Evolutionary conservation across 345 rosid genomes (phyloP).

Genomic region (Brassica rapa): DNA sequence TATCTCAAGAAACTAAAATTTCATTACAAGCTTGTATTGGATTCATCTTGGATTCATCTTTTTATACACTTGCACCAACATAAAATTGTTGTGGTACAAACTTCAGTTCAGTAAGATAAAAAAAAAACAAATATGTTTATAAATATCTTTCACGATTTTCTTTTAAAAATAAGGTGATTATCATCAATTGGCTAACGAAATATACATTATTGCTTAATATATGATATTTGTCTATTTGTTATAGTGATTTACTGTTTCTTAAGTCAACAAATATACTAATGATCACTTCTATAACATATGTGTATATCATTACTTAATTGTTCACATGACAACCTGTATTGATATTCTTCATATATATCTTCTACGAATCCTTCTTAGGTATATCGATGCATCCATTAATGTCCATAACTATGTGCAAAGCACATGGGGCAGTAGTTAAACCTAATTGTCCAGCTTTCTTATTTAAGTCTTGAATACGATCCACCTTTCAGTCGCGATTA

Average conservation of each 20-base stretch:
- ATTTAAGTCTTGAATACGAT: conserved; percentile 21
- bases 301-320: not conserved
- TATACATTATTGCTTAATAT: not conserved
- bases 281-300: not conserved
- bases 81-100: not conserved
- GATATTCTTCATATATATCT: conserved; percentile 1
- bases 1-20: not conserved
- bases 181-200: not conserved
- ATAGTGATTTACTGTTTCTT: not conserved
- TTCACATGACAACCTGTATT: not conserved
- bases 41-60: no score
- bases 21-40: not conserved
- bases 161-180: not conserved
- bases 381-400: conserved; percentile 15
- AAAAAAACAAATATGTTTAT: no score
- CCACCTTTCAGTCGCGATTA: not conserved
- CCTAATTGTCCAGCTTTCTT: conserved; percentile 19
- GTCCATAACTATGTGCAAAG: conserved; percentile 14
- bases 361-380: conserved; percentile 14
- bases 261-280: not conserved
- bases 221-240: not conserved
- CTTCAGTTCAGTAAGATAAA: not conserved
- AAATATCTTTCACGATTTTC: not conserved
- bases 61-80: not conserved
- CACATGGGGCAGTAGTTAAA: conserved; percentile 23